Base-by-base conservation (phyloP, 441 rosid genomes). In the Pelargonium myrrhifolium region DNA sequence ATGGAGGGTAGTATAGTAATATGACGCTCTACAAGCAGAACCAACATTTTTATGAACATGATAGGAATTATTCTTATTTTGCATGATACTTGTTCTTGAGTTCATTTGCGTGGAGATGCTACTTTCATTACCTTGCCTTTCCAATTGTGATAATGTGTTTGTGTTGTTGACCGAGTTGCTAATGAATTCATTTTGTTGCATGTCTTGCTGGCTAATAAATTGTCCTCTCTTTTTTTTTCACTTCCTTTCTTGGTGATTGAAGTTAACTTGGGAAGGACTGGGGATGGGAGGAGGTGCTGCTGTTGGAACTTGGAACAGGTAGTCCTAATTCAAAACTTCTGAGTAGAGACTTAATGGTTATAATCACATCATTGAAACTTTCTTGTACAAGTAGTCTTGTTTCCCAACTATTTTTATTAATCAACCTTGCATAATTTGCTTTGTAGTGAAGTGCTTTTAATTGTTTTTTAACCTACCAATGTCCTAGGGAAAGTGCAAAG, bases 191-290 rank as follows among this genome's bases (percentile, higher is more conserved):
- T 21, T 26, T 18, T 10, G 10, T 65, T 21, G 51, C 31, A 60
- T 26, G 9, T 61, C 31, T 59, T 53, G 9, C 66, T 72, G 14
- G 24, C 69, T 72, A 37, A 70, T 35, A 62, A 47, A 22, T 75
- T 62, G 39, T 0, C 71, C n/a, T n/a, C n/a, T n/a, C n/a, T 43
- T 65, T 21, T 42, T 42, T 3, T 9, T 11, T 8, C 10, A 7
- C 47, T 42, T 11, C 14, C 47, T 42, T 56, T 65, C 37, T 65
- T 65, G 74, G 65, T 75, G 64, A 62, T 51, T 80, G 77, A 75
- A 93, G 98, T 80, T 93, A 71, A 79, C 82, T 66, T 93, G 96
- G 97, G 84, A 89, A 82, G 97, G 93, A 77, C 94, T 93, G 72
- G 97, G 97, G 58, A 80, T 93, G 72, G 91, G 96, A 80, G 94